phyloP scores from a whole-genome alignment of 2,329 filamentous ascomycete genomes.

The Fonsecaea multimorphosa region DNA sequence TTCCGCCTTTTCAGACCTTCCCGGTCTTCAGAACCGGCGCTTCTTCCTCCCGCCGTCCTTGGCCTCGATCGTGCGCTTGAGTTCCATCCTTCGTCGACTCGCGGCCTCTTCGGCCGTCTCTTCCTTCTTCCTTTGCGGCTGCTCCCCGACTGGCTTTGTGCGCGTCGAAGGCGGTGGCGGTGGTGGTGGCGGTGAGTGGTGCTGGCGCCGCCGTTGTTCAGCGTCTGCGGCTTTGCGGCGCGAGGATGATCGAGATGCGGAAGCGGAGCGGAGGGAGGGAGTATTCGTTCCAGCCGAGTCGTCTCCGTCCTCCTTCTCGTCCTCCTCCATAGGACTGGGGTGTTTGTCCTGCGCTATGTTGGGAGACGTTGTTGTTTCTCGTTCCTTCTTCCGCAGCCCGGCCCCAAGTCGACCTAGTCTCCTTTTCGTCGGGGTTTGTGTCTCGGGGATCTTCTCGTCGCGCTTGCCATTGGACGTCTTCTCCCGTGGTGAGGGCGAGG shows the following conservation, averaged over 20 bases:
- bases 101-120: conserved; percentile 61
- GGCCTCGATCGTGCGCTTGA: conserved; percentile 62
- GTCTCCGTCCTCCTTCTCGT: not conserved
- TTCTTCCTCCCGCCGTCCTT: conserved; percentile 61
- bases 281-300: conserved; percentile 16
- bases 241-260: not conserved
- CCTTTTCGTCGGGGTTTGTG: not conserved
- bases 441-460: not conserved
- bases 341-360: not conserved
- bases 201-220: too few species aligned
- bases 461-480: conserved; percentile 1
- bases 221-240: too few species aligned
- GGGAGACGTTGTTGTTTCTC: conserved; percentile 34
- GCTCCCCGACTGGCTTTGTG: conserved; percentile 8
- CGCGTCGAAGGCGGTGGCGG: too few species aligned
- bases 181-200: not conserved
- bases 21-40: conserved; percentile 62
- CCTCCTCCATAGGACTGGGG: conserved; percentile 4
- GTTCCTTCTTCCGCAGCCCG: conserved; percentile 5
- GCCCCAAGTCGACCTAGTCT: not conserved
- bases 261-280: conserved; percentile 30
- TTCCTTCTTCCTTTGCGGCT: conserved; percentile 31
- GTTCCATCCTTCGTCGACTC: conserved; percentile 60
- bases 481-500: not conserved
- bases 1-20: too few species aligned